These are phyloP conservation scores for Debaryomycetaceae sp. DNA, from an alignment of 1,139 yeast genomes.

Conservation along the genomic window DNA sequence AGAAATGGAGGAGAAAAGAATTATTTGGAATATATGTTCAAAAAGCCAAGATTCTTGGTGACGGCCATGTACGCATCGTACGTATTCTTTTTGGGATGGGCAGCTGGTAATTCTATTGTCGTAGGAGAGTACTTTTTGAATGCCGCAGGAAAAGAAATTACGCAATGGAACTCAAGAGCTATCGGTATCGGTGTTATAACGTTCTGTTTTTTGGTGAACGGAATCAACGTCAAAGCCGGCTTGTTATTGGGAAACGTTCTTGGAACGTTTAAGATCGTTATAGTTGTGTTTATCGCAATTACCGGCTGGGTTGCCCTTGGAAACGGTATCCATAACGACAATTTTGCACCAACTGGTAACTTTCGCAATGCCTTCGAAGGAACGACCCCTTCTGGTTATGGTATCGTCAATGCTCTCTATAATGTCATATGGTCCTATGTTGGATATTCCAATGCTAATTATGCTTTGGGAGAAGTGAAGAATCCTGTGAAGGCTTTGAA, in stretches of 20 bases:
- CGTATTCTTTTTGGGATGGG: slow-evolving; percentile 79
- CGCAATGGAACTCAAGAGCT: slow-evolving; percentile 74
- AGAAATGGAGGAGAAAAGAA: slow-evolving; percentile 88
- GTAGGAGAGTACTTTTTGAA: slow-evolving; percentile 52
- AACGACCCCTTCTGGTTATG: slow-evolving; percentile 62
- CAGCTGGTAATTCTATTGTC: slow-evolving; percentile 66
- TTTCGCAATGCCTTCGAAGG: slow-evolving; percentile 62
- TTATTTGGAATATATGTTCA: slow-evolving; percentile 70
- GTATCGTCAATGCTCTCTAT: slow-evolving; percentile 73
- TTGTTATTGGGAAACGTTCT: slow-evolving; percentile 63
- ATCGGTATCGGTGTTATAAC: slow-evolving; percentile 73
- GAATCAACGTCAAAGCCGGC: slow-evolving; percentile 60
- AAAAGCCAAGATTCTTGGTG: slow-evolving; percentile 64
- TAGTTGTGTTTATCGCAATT: slow-evolving; percentile 63
- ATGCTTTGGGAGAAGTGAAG: slow-evolving; percentile 76
- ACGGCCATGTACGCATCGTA: slow-evolving; percentile 76
- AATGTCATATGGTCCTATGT: slow-evolving; percentile 80
- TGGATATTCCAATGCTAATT: slow-evolving; percentile 75
- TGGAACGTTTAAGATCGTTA: slow-evolving; percentile 68
- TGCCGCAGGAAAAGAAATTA: slow-evolving; percentile 67
- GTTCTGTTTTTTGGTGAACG: slow-evolving; percentile 66
- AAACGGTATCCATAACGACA: slow-evolving; percentile 56
- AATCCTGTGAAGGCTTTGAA: slow-evolving; percentile 43
- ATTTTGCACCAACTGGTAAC: slow-evolving; percentile 52
- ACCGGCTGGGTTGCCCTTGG: slow-evolving; percentile 84